phyloP scores from a whole-genome alignment of 2,329 filamentous ascomycete genomes.

The Trichoderma guizhouense region DNA sequence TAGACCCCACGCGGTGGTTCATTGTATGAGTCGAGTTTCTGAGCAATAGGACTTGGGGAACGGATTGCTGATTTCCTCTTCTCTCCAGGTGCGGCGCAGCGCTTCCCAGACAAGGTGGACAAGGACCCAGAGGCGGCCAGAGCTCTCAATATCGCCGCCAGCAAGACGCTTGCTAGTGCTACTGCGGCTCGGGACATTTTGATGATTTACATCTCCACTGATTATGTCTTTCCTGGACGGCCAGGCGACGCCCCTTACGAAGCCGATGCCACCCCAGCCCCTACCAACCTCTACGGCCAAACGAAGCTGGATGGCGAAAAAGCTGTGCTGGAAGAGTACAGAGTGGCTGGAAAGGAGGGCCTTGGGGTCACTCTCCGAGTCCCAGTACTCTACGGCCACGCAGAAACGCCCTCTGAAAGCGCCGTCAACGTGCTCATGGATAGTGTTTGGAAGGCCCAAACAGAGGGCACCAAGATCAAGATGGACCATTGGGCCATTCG shows the following conservation, averaged over 20 bases:
- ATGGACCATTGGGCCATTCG: slow-evolving; percentile 86
- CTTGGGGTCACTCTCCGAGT: slow-evolving; percentile 71
- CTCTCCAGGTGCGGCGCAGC: slow-evolving; percentile 73
- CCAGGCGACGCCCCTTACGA: slow-evolving; percentile 83
- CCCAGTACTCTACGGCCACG: slow-evolving; percentile 80
- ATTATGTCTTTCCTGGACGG: slow-evolving; percentile 73
- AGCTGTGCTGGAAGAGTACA: slow-evolving; percentile 63
- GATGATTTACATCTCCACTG: slow-evolving; percentile 76
- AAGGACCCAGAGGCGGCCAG: slow-evolving; percentile 72
- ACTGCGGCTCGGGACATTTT: slow-evolving; percentile 60
- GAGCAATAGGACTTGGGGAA: not conserved
- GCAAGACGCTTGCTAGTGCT: slow-evolving; percentile 61
- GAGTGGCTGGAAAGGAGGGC: slow-evolving; percentile 46
- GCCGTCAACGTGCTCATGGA: slow-evolving; percentile 82
- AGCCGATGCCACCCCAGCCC: slow-evolving; percentile 57
- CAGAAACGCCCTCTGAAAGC: slow-evolving; percentile 67
- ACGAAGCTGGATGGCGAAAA: slow-evolving; percentile 59
- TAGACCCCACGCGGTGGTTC: slow-evolving; percentile 18
- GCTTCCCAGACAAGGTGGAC: slow-evolving; percentile 83
- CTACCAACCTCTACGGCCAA: slow-evolving; percentile 72
- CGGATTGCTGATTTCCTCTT: slow-evolving; percentile 20
- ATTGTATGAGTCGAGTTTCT: slow-evolving; percentile 15
- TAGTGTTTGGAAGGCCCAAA: slow-evolving; percentile 69
- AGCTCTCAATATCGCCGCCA: slow-evolving; percentile 71
- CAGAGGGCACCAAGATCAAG: slow-evolving; percentile 57